Percentiles rank a stretch among this genome's conserved stretches.
Evolutionary conservation across 139 green algal species (phyloP).

Genomic region (Prasinococcaceae sp.): DNA sequence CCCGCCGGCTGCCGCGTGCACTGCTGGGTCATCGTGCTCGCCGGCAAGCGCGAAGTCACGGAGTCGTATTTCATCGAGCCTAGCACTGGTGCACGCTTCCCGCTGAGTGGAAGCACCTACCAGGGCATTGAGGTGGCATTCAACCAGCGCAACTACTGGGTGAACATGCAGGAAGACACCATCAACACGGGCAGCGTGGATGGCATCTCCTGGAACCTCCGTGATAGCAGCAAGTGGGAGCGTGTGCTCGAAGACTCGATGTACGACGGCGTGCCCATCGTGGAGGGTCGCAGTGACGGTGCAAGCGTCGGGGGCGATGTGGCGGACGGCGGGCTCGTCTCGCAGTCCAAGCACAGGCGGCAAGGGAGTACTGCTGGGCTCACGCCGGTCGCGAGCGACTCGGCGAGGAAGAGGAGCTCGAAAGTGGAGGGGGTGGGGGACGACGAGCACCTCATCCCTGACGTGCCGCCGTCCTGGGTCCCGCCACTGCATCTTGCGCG

Average conservation of each 20-base stretch:
- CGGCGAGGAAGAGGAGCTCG: too few relatives aligned
- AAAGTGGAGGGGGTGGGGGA: slow-evolving; percentile 8
- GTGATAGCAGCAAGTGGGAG: slow-evolving; percentile 48
- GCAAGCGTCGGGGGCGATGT: too few relatives aligned
- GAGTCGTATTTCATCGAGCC: slow-evolving; percentile 57
- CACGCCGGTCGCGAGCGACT: too few relatives aligned
- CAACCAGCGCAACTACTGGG: slow-evolving; percentile 52
- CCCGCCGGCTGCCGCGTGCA: slow-evolving; percentile 35
- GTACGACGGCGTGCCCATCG: neutral
- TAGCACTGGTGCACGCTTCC: slow-evolving; percentile 39
- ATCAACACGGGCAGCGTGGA: neutral
- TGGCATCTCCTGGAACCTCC: slow-evolving; percentile 4
- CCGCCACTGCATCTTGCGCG: slow-evolving; percentile 42
- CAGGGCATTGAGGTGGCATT: slow-evolving; percentile 54
- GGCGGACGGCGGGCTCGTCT: too few relatives aligned
- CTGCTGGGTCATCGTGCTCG: slow-evolving; percentile 62
- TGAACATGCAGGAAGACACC: slow-evolving; percentile 45
- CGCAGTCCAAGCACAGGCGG: too few relatives aligned
- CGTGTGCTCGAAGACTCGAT: slow-evolving; percentile 38
- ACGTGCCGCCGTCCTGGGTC: slow-evolving; percentile 62
- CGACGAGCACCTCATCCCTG: slow-evolving; percentile 8
- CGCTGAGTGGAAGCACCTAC: slow-evolving; percentile 39
- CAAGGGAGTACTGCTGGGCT: too few relatives aligned
- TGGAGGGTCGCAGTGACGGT: too few relatives aligned
- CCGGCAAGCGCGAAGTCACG: slow-evolving; percentile 41